Evolutionary conservation across 2,329 filamentous ascomycete genomes (phyloP).

Genomic region (Nemania serpens): DNA sequence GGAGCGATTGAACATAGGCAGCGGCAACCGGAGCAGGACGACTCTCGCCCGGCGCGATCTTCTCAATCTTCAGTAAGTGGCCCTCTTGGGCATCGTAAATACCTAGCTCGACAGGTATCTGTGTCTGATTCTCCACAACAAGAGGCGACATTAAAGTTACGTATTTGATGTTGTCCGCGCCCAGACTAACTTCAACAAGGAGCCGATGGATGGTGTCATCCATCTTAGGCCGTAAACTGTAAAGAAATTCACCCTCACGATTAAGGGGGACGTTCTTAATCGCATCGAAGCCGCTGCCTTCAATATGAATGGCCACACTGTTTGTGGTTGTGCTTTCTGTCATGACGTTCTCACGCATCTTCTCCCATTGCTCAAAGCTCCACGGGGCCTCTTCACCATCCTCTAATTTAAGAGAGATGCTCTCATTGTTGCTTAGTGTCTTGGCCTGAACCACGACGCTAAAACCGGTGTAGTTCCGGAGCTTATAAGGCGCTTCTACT

Average conservation of each 20-base stretch:
- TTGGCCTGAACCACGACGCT: constrained; percentile 84
- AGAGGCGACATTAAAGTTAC: constrained; percentile 93
- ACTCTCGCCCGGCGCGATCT: constrained; percentile 89
- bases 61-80: constrained; percentile 94
- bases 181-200: constrained; percentile 87
- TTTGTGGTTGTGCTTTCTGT: constrained; percentile 77
- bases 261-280: constrained; percentile 87
- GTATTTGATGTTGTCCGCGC: constrained; percentile 96
- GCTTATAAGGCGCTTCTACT: constrained; percentile 87
- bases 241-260: constrained; percentile 91
- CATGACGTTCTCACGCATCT: constrained; percentile 90
- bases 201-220: constrained; percentile 86
- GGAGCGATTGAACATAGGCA: constrained; percentile 83
- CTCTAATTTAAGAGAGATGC: constrained; percentile 74
- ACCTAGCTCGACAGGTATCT: constrained; percentile 92
- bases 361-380: constrained; percentile 96
- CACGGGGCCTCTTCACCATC: constrained; percentile 93
- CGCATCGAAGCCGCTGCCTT: constrained; percentile 92
- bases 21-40: constrained; percentile 91
- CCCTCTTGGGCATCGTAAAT: constrained; percentile 87
- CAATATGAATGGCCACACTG: constrained; percentile 79
- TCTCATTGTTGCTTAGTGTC: constrained; percentile 62
- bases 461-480: constrained; percentile 96
- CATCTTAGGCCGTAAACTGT: constrained; percentile 84
- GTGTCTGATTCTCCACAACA: constrained; percentile 92